These are phyloP conservation scores for Diaporthe capsici DNA, from an alignment of 2,329 filamentous ascomycete genomes.

Conservation along the genomic window DNA sequence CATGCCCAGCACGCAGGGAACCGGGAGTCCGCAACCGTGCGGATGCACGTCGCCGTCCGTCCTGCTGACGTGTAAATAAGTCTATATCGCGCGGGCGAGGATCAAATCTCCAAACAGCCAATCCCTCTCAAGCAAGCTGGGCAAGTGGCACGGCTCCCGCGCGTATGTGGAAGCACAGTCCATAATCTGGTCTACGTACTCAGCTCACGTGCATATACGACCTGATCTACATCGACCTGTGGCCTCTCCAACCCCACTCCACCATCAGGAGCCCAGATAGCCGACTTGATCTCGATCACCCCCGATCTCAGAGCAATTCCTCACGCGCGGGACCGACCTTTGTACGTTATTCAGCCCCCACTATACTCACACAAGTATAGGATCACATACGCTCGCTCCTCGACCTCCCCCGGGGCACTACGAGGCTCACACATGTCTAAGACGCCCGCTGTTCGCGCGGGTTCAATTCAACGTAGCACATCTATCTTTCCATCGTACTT, in stretches of 20 bases:
- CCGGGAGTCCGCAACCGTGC: background rate
- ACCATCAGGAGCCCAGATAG: background rate
- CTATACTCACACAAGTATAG: background rate
- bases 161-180: background rate
- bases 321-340: background rate
- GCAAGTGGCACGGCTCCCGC: background rate
- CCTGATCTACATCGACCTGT: background rate
- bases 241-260: background rate
- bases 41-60: background rate
- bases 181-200: background rate
- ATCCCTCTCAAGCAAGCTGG: too few relatives aligned
- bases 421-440: slow-evolving; percentile 23
- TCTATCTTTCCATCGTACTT: background rate
- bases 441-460: background rate
- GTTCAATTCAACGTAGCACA: background rate
- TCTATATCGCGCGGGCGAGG: background rate
- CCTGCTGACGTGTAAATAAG: background rate
- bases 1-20: background rate
- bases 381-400: background rate
- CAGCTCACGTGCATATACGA: background rate
- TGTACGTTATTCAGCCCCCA: background rate
- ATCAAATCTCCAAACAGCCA: background rate
- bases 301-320: background rate
- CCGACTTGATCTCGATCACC: slow-evolving; percentile 10
- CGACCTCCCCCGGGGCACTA: background rate